Evolutionary conservation across 139 green algal genomes (phyloP), one percentile per base, ranked within the genome.

Genomic region (Dunaliella primolecta): DNA sequence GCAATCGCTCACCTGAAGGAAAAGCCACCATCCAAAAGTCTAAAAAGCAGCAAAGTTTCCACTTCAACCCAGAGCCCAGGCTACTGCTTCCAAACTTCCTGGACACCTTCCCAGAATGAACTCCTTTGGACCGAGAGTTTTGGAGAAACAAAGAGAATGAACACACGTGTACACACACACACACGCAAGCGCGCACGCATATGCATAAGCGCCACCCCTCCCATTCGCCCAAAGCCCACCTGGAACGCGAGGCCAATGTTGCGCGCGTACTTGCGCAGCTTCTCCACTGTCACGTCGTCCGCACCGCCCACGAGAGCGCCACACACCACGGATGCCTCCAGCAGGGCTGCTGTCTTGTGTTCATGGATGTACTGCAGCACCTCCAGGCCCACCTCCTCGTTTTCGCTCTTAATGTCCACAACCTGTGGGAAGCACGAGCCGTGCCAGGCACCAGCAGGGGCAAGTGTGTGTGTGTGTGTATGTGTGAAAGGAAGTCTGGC

Each of bases 181-280:
- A n/a, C n/a, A n/a, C n/a, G n/a, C n/a, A n/a, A n/a, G n/a, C n/a
- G n/a, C n/a, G n/a, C n/a, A n/a, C n/a, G n/a, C n/a, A n/a, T n/a
- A n/a, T n/a, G n/a, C n/a, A n/a, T n/a, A n/a, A n/a, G n/a, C n/a
- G n/a, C n/a, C n/a, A n/a, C n/a, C n/a, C n/a, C n/a, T n/a, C n/a
- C 46, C 46, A 25, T 64, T 2, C n/a, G 31, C 30, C 75, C 75
- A n/a, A 1, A 0, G 0, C 89, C 21, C 83, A 98, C 95, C 94
- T 99, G 97, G 93, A 99, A 99, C 3, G 96, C 97, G 24, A 99
- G 93, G 3, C 97, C 97, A 80, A 99, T 98, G 90, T 95, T 94
- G 75, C 93, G 91, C 20, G 95, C 92, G 86, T 99, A 99, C 78
- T 94, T 96, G 37, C 96, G 90, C 86, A 99, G 91, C 82, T 93